These are phyloP conservation scores for Lasiodiplodia theobromae DNA, from an alignment of 2,329 filamentous ascomycete species.

Conservation along the genomic window DNA sequence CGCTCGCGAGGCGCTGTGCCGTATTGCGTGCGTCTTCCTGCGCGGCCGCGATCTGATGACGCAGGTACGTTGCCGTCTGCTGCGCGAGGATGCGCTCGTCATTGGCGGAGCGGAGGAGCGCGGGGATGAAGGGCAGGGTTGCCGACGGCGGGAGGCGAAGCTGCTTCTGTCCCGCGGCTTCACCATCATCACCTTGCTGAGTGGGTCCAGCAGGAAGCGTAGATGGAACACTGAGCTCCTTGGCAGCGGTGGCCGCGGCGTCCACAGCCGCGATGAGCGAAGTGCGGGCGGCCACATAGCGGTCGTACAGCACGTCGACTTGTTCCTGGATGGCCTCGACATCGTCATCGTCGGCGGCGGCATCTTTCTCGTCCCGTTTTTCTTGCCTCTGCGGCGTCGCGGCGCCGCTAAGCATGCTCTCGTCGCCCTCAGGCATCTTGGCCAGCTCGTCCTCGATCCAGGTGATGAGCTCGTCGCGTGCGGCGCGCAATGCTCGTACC, in stretches of 20 bases:
- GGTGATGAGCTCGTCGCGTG: constrained; percentile 57
- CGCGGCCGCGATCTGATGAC: constrained; percentile 40
- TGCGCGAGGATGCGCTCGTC: constrained; percentile 44
- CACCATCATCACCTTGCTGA: not conserved
- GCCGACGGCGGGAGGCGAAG: constrained; percentile 28
- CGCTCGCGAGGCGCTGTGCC: constrained; percentile 44
- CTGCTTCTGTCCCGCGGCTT: not conserved
- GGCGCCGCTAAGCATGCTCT: constrained; percentile 36
- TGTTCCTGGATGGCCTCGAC: constrained; percentile 36
- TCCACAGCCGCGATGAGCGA: constrained; percentile 33
- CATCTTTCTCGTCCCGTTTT: not conserved
- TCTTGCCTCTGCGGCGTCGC: not conserved
- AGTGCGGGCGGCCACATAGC: constrained; percentile 40
- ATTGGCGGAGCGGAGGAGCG: constrained; percentile 37
- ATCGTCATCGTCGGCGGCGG: not conserved
- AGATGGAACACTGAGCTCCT: not conserved
- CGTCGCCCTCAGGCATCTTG: constrained; percentile 46
- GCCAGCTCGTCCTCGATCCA: constrained; percentile 60
- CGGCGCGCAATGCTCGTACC: constrained; percentile 51
- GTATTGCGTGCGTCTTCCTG: constrained; percentile 41
- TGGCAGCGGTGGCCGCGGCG: constrained; percentile 6
- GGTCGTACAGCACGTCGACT: constrained; percentile 41
- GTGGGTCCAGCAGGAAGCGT: not conserved
- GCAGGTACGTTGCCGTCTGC: constrained; percentile 42
- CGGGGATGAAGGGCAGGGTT: constrained; percentile 42